Conservation (phyloP, 2,329 filamentous ascomycete species). For the Botrytis hyacinthi region DNA sequence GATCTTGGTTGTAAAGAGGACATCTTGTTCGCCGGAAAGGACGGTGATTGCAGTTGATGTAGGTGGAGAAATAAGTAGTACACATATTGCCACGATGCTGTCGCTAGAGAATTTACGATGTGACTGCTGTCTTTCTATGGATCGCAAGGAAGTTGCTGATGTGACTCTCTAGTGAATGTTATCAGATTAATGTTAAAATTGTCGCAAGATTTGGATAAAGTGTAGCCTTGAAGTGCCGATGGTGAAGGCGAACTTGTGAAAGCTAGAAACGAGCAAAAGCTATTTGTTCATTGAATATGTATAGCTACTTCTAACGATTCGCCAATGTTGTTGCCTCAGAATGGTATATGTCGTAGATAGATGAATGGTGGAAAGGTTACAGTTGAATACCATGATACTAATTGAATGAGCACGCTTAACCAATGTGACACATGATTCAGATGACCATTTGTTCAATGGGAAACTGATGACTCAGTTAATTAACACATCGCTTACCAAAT, state of each 20-base stretch:
- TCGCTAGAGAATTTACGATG: neutral
- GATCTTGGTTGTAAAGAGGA: neutral
- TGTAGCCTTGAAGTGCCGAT: neutral
- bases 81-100: neutral
- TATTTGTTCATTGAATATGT: neutral
- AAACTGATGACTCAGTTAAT: neutral
- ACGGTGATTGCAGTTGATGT: slow-evolving; percentile 14
- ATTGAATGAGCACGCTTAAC: neutral
- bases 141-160: neutral
- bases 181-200: neutral
- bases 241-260: too few relatives aligned
- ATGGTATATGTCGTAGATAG: neutral
- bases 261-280: neutral
- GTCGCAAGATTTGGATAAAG: neutral
- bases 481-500: neutral
- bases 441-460: neutral
- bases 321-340: neutral
- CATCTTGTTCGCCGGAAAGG: neutral
- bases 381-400: neutral
- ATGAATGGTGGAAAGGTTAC: neutral
- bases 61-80: slow-evolving; percentile 14
- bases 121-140: neutral
- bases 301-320: neutral
- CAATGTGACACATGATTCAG: neutral
- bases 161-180: too few relatives aligned